phyloP scores from a whole-genome alignment of 192 early-diverging fungal species.

The Entomortierella beljakovae region DNA sequence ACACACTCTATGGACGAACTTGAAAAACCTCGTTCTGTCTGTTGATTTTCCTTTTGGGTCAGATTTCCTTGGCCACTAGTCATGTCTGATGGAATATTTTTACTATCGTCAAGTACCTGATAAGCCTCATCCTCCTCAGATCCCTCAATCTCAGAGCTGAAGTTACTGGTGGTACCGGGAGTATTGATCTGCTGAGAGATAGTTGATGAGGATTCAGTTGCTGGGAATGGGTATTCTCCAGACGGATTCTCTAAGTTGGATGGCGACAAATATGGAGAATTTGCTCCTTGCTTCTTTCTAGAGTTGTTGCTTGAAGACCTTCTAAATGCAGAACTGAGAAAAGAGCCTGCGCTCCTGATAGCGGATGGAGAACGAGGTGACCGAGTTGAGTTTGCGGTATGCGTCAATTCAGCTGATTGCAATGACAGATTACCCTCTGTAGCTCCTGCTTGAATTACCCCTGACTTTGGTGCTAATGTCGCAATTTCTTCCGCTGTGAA shows the following conservation, averaged over 20 bases:
- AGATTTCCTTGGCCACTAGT: too few species aligned
- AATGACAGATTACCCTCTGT: too few species aligned
- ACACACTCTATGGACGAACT: too few species aligned
- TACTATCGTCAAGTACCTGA: background rate
- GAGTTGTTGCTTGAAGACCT: background rate
- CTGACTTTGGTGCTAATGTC: too few species aligned
- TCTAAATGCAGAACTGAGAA: slow-evolving; percentile 6
- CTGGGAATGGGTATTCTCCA: slow-evolving; percentile 22
- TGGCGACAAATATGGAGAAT: slow-evolving; percentile 13
- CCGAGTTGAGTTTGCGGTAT: background rate
- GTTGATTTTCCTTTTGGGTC: too few species aligned
- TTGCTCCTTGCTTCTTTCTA: background rate
- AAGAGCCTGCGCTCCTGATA: slow-evolving; percentile 7
- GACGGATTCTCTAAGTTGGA: background rate
- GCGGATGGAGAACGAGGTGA: background rate
- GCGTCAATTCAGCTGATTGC: too few species aligned
- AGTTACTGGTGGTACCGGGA: background rate
- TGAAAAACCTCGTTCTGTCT: too few species aligned
- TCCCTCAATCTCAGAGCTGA: background rate
- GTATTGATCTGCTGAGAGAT: background rate
- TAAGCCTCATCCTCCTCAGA: slow-evolving; percentile 1
- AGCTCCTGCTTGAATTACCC: too few species aligned
- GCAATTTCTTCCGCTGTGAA: too few species aligned
- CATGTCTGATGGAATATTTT: too few species aligned
- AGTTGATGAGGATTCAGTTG: background rate